Evolutionary conservation across 2,329 filamentous ascomycete species (phyloP).

Genomic region (Xylariaceae sp.): DNA sequence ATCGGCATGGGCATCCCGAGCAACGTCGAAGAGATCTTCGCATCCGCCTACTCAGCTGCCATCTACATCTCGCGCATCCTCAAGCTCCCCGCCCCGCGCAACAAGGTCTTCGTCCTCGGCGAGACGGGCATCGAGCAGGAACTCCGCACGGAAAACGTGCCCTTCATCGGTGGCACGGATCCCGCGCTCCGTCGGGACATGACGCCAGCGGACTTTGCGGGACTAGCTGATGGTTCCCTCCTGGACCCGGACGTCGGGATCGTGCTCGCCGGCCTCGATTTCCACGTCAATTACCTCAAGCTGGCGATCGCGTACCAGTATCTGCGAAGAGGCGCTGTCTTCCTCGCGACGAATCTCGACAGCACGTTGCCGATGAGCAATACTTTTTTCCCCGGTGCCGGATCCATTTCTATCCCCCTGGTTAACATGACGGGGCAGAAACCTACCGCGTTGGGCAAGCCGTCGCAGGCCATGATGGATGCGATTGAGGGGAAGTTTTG

Average conservation of each 20-base stretch:
- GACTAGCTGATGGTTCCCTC: slow-evolving; percentile 66
- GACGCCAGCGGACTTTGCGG: slow-evolving; percentile 70
- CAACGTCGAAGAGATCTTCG: slow-evolving; percentile 85
- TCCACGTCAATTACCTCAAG: slow-evolving; percentile 94
- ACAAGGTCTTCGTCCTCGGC: slow-evolving; percentile 91
- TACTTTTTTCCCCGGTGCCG: slow-evolving; percentile 85
- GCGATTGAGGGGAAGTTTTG: slow-evolving; percentile 94
- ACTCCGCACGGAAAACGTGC: slow-evolving; percentile 70
- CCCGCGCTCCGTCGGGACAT: slow-evolving; percentile 71
- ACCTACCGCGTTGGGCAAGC: slow-evolving; percentile 82
- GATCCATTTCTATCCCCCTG: slow-evolving; percentile 73
- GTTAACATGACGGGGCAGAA: slow-evolving; percentile 63
- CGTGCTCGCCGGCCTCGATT: slow-evolving; percentile 86
- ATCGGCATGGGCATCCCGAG: slow-evolving; percentile 73
- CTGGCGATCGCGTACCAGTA: slow-evolving; percentile 81
- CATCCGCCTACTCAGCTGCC: slow-evolving; percentile 88
- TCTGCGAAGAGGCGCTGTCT: slow-evolving; percentile 71
- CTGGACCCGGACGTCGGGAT: slow-evolving; percentile 86
- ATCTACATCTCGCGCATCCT: slow-evolving; percentile 96
- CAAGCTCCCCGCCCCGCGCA: slow-evolving; percentile 68
- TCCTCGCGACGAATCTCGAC: slow-evolving; percentile 91
- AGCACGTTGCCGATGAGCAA: slow-evolving; percentile 79
- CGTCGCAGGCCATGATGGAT: slow-evolving; percentile 99
- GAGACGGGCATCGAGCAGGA: slow-evolving; percentile 90
- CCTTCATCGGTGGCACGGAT: slow-evolving; percentile 84